These are phyloP conservation scores for Posidonia australis DNA, from an alignment of 106 monocot genomes.

Conservation along the genomic window DNA sequence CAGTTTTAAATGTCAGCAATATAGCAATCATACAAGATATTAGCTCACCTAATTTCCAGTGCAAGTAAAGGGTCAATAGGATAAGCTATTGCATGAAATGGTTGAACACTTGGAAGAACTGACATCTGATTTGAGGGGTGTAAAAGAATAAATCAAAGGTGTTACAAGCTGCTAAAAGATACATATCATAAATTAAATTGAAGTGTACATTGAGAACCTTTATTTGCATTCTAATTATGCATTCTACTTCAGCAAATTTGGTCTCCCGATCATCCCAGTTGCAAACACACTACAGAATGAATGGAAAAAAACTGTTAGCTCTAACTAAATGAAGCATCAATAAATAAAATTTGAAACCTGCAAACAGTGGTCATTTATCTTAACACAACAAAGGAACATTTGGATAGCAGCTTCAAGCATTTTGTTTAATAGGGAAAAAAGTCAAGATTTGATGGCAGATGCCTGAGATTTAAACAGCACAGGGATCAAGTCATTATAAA, in stretches of 20 bases:
- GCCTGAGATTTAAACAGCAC: too few relatives aligned
- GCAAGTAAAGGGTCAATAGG: conserved; percentile 90
- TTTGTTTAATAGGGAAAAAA: too few relatives aligned
- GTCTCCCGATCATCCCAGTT: conserved; percentile 80
- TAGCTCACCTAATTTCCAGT: conserved; percentile 73
- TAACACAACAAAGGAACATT: too few relatives aligned
- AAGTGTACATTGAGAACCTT: conserved; percentile 36
- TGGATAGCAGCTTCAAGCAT: too few relatives aligned
- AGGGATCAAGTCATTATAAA: too few relatives aligned
- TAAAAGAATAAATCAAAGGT: too few relatives aligned
- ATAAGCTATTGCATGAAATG: conserved; percentile 98
- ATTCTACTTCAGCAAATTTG: conserved; percentile 81
- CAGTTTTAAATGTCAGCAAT: not conserved
- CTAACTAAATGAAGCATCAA: not conserved
- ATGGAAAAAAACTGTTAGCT: not conserved
- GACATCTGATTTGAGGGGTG: conserved; percentile 39
- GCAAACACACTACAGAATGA: conserved; percentile 62
- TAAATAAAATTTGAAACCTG: not conserved
- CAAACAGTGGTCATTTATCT: not conserved
- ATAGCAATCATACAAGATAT: not conserved
- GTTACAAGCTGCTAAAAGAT: not conserved
- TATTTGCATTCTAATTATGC: conserved; percentile 84
- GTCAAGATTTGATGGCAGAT: too few relatives aligned
- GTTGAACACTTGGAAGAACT: conserved; percentile 92
- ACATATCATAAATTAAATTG: not conserved